These are phyloP conservation scores for Talaromyces nanjingensis DNA, from an alignment of 495 filamentous ascomycete species.

Conservation along the genomic window DNA sequence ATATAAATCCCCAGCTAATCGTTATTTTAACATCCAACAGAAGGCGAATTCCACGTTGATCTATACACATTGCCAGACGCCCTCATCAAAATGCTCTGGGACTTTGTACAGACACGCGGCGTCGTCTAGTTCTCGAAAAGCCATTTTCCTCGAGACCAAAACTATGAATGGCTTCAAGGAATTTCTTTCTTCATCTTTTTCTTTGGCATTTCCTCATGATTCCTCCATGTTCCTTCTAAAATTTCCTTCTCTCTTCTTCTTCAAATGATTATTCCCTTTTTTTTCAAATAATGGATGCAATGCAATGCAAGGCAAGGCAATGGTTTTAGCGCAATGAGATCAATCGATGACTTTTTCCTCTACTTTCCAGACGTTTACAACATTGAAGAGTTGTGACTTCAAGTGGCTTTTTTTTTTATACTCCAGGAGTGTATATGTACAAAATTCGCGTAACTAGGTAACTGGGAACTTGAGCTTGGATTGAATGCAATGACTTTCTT, in stretches of 20 bases:
- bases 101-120: constrained; percentile 54
- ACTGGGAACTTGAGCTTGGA: no score
- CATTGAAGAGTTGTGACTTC: no score
- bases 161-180: no score
- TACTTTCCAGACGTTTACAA: background rate
- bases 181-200: background rate
- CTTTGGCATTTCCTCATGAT: background rate
- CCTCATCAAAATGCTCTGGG: constrained; percentile 84
- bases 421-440: background rate
- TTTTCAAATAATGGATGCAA: background rate
- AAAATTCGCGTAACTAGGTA: background rate
- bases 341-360: constrained; percentile 3
- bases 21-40: constrained; percentile 30
- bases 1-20: background rate
- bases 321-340: background rate
- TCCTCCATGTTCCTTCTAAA: background rate
- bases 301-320: background rate
- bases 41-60: constrained; percentile 97
- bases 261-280: background rate
- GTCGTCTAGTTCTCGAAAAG: constrained; percentile 20
- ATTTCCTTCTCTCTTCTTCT: background rate
- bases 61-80: constrained; percentile 87
- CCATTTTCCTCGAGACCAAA: no score
- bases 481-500: no score
- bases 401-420: background rate